These are phyloP conservation scores for Hypocrella siamensis DNA, from an alignment of 2,329 filamentous ascomycete genomes.

Conservation along the genomic window DNA sequence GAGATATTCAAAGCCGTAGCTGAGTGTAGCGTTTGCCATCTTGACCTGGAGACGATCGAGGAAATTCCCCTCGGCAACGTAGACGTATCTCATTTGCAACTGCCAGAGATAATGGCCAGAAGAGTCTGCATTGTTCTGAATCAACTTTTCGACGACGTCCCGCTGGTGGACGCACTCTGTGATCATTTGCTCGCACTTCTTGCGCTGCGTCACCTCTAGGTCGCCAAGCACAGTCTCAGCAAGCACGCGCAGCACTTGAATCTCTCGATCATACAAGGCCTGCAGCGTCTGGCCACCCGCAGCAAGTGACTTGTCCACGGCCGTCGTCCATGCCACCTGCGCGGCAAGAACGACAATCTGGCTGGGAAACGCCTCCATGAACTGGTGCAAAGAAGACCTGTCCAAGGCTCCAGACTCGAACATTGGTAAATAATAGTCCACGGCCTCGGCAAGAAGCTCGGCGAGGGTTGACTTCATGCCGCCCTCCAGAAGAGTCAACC, in stretches of 20 bases:
- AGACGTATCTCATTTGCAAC: constrained; percentile 92
- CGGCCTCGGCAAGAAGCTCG: constrained; percentile 74
- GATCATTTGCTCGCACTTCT: constrained; percentile 97
- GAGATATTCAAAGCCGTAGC: constrained; percentile 96
- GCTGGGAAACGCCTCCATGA: constrained; percentile 72
- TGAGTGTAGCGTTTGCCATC: constrained; percentile 92
- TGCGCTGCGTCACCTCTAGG: constrained; percentile 69
- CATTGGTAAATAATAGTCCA: constrained; percentile 66
- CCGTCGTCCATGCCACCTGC: constrained; percentile 84
- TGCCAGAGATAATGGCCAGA: constrained; percentile 83
- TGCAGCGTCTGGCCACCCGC: constrained; percentile 56
- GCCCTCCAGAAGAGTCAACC: constrained; percentile 81
- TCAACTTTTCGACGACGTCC: constrained; percentile 78
- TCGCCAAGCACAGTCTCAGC: constrained; percentile 83
- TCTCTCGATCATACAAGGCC: constrained; percentile 63
- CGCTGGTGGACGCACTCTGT: constrained; percentile 98
- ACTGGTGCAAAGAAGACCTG: constrained; percentile 54
- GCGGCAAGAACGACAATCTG: constrained; percentile 92
- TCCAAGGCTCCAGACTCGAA: constrained; percentile 61
- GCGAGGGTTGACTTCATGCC: constrained; percentile 93
- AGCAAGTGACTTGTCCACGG: constrained; percentile 63
- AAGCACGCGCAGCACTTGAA: constrained; percentile 70
- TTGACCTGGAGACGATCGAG: constrained; percentile 73
- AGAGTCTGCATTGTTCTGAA: constrained; percentile 56
- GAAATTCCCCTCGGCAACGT: constrained; percentile 65